Evolutionary conservation across 495 filamentous ascomycete genomes (phyloP).

Genomic region (Xylaria intraflava): DNA sequence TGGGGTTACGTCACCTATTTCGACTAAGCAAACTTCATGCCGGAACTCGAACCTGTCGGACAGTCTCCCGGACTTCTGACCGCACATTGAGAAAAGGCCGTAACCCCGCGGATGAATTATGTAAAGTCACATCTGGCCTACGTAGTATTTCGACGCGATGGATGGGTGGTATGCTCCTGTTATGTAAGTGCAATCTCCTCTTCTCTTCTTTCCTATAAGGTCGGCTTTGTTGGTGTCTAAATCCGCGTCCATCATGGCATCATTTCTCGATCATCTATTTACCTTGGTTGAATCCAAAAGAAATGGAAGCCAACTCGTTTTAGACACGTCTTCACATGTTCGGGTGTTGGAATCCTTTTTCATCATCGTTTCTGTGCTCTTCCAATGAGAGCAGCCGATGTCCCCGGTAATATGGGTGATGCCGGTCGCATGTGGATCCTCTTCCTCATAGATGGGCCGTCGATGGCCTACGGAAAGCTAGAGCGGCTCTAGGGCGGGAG

Average conservation of each 20-base stretch:
- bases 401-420: not conserved
- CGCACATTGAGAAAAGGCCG: slow-evolving; percentile 18
- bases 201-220: not conserved
- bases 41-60: slow-evolving; percentile 22
- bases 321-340: not conserved
- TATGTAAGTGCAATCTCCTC: slow-evolving; percentile 19
- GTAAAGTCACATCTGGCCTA: slow-evolving; percentile 8
- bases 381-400: not conserved
- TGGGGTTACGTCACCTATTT: slow-evolving; percentile 31
- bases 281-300: not conserved
- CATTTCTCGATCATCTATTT: slow-evolving; percentile 7
- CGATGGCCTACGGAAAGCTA: not conserved
- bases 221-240: not conserved
- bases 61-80: slow-evolving; percentile 40
- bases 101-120: slow-evolving; percentile 3
- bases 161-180: slow-evolving; percentile 23
- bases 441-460: slow-evolving; percentile 2
- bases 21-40: slow-evolving; percentile 23
- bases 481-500: not conserved
- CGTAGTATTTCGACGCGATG: slow-evolving; percentile 14
- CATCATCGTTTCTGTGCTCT: not conserved
- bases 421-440: slow-evolving; percentile 2
- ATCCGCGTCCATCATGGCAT: not conserved
- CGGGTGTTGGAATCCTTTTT: not conserved
- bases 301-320: slow-evolving; percentile 10